Base-by-base conservation (phyloP, 2,329 filamentous ascomycete species). In the Claviceps maximensis region DNA sequence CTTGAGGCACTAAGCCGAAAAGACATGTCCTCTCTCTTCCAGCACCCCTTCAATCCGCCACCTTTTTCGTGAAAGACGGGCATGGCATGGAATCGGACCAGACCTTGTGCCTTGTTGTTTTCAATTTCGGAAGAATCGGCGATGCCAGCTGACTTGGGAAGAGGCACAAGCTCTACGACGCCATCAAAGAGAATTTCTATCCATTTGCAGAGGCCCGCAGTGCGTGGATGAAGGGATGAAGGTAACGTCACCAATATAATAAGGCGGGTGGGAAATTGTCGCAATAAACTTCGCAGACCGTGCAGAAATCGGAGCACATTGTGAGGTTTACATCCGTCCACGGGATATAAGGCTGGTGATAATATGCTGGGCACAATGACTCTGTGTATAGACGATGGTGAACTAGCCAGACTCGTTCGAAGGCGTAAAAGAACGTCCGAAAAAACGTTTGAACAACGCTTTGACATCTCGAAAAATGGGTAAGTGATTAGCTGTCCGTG, bases 31-130 rank as follows among this genome's bases (percentile, higher is more conserved):
- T 95, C 87, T 25, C 87, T 83, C 52, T 84, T 77, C 57, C 82
- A 82, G 54, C 79, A 79, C 41, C 79, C 75, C 55, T 82, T 81
- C 2, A 80, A 77, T 10, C 88, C 89, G 2, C 89, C 89, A 1
- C 93, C 91, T 59, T 87, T 88, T 65, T 97, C 91, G 55, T 94
- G 87, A 58, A 88, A 84, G 0, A 95, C 75, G 0, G 93, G 91
- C 38, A 97, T 69, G 52, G 84, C 84, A 66, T 95, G 88, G 0
- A 94, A 80, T 56, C 83, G 86, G 19, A 97, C 71, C 68, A 97
- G 80, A 1, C 93, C 93, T 64, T 97, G 91, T 1, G 86, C 83
- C 54, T 84, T 68, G 27, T 63, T 82, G n/a, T 21, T 38, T 54
- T 95, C 89, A 55, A 87, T 84, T 4, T 78, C 67, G 38, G 56